A percentile compares a stretch with the other conserved stretches of the same genome.
Evolutionary conservation across 2,329 filamentous ascomycete genomes (phyloP).

Genomic region (Xylariomycetidae sp.): DNA sequence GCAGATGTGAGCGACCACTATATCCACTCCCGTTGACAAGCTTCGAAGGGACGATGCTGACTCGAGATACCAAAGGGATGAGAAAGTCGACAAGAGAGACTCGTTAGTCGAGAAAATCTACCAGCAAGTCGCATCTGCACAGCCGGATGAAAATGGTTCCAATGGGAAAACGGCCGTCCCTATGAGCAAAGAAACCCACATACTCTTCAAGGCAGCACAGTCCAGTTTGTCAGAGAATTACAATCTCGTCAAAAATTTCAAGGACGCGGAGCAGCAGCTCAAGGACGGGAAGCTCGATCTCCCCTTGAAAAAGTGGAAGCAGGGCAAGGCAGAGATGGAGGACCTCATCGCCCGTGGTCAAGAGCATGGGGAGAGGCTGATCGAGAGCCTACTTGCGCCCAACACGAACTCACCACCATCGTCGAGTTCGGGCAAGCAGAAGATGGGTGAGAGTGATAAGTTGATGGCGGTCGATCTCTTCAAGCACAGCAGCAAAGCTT

Average conservation of each 20-base stretch:
- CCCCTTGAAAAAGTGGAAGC: slow-evolving; percentile 25
- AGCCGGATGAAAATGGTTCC: too few species aligned
- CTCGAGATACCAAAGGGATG: too few species aligned
- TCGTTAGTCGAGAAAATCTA: too few species aligned
- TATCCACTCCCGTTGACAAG: too few species aligned
- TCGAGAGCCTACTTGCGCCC: slow-evolving; percentile 20
- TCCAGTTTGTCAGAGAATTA: slow-evolving; percentile 16
- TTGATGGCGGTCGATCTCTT: slow-evolving; percentile 27
- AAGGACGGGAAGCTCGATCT: slow-evolving; percentile 18
- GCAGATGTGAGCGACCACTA: slow-evolving; percentile 24
- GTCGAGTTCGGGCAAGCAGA: slow-evolving; percentile 11
- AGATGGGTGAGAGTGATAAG: slow-evolving; percentile 20
- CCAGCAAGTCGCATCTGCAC: too few species aligned
- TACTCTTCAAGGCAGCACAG: slow-evolving; percentile 20
- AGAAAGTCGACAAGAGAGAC: too few species aligned
- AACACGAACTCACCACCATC: slow-evolving; percentile 7
- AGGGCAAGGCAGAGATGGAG: slow-evolving; percentile 28
- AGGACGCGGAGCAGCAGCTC: slow-evolving; percentile 21
- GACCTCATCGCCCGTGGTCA: slow-evolving; percentile 27
- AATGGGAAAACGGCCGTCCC: too few species aligned
- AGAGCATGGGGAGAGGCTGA: slow-evolving; percentile 26
- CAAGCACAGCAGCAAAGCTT: slow-evolving; percentile 18
- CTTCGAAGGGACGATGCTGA: slow-evolving; percentile 3
- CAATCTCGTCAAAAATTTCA: slow-evolving; percentile 25
- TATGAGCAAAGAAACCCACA: slow-evolving; percentile 16